Evolutionary conservation across 345 rosid species (phyloP), one percentile per base, ranked within the genome.

Genomic region (Populus simonii): DNA sequence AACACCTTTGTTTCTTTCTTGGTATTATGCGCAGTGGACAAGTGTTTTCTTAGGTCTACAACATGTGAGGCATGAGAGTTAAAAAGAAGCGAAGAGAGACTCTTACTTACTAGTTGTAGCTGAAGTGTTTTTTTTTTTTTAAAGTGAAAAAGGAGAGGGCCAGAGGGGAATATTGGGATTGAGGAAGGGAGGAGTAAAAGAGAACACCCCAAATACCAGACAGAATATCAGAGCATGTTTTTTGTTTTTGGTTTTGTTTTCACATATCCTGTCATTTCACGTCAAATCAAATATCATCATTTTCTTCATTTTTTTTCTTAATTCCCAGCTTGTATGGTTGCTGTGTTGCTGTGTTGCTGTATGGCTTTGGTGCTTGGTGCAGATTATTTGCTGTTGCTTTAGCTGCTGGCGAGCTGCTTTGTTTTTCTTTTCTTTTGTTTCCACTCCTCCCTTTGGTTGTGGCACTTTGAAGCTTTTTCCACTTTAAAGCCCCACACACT

Each of bases 201-300:
- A 22, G 57, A 38, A 71, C 36, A 43, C 75, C 83, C 76, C 17
- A 68, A 80, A 85, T 85, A 81, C 89, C 91, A 85, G 89, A 89
- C 91, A 86, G 82, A 80, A 83, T 79, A 82, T 76, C 76, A 77
- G 82, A 81, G 84, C 72, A 73, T 78, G 55, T 78, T 75, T 78
- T 82, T 71, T 68, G 76, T 82, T 35, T 81, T 79, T 72, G 74
- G 76, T 71, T 53, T 70, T 57, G 68, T 72, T 66, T 41, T 73
- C 33, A 49, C 68, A 51, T 18, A 73, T 47, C 70, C 36, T 78
- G 6, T 59, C 57, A 4, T n/a, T 12, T 73, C 68, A 72, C 35
- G 20, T 53, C 45, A 72, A 61, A 71, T 80, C 83, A 68, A 2
- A 33, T 36, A 65, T 31, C 1, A 49, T 72, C 71, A 59, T 31